Conservation (phyloP, 2,329 filamentous ascomycete genomes). For the Penicillium corylophilum region DNA sequence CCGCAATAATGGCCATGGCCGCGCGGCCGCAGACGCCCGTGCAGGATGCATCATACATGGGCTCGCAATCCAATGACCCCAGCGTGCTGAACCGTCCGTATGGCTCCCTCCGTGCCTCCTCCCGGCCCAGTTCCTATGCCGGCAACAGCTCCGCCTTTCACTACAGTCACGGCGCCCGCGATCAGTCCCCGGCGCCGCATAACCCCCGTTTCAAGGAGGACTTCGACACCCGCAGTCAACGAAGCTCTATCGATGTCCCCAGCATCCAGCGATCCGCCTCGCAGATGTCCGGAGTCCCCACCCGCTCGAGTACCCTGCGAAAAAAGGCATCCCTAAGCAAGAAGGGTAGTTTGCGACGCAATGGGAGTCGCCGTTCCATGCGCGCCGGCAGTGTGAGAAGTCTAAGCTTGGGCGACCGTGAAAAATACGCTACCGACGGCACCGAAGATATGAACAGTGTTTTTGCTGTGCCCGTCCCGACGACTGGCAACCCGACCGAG, state of each 20-base stretch:
- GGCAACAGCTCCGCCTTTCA: conserved; percentile 39
- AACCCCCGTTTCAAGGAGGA: conserved; percentile 43
- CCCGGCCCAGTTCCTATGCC: conserved; percentile 43
- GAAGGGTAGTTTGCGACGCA: conserved; percentile 72
- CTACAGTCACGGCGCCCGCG: conserved; percentile 32
- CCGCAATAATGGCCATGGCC: conserved; percentile 37
- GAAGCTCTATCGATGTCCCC: conserved; percentile 34
- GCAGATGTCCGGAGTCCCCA: conserved; percentile 44
- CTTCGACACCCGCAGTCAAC: conserved; percentile 35
- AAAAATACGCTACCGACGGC: conserved; percentile 45
- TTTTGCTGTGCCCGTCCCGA: conserved; percentile 88
- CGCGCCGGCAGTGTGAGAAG: conserved; percentile 85
- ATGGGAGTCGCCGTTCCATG: conserved; percentile 75
- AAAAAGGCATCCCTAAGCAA: conserved; percentile 81
- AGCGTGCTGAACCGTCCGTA: conserved; percentile 34
- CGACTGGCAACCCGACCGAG: conserved; percentile 82
- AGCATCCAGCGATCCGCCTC: conserved; percentile 42
- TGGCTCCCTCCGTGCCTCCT: conserved; percentile 30
- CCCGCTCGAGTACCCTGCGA: conserved; percentile 72
- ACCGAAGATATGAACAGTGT: conserved; percentile 72
- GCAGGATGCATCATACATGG: conserved; percentile 40
- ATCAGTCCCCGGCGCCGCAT: conserved; percentile 34
- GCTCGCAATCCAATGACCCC: conserved; percentile 31
- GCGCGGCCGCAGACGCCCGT: conserved; percentile 40
- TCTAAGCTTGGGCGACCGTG: conserved; percentile 67